A percentile compares a stretch with the other conserved stretches of the same genome.
These are phyloP conservation scores for Vitis riparia DNA, from an alignment of 164 flowering plant genomes.

Conservation along the genomic window DNA sequence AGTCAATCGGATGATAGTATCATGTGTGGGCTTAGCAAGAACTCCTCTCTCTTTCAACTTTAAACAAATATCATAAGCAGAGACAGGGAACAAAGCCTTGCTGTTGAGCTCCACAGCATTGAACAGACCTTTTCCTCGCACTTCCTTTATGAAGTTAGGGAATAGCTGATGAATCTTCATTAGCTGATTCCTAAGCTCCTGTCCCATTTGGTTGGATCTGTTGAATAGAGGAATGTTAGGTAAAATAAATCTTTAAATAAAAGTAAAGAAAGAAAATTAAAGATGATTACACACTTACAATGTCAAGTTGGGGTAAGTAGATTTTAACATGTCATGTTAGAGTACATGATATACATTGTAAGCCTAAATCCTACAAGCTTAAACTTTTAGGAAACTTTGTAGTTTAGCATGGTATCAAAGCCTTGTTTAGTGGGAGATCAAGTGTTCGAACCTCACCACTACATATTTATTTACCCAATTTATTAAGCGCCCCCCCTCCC, in stretches of 20 bases:
- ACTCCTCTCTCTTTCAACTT: conserved; percentile 90
- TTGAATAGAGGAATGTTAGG: neutral
- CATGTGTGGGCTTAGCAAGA: conserved; percentile 96
- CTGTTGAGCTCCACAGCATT: conserved; percentile 86
- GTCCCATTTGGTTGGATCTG: conserved; percentile 81
- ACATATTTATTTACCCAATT: too few relatives aligned
- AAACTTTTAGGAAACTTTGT: too few relatives aligned
- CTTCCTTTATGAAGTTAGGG: conserved; percentile 72
- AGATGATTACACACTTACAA: neutral
- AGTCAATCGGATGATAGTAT: conserved; percentile 83
- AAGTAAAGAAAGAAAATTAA: neutral
- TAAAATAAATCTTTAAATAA: neutral
- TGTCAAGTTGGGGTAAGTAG: too few relatives aligned
- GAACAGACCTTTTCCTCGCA: conserved; percentile 91
- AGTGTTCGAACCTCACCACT: too few relatives aligned
- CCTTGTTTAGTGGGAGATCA: too few relatives aligned
- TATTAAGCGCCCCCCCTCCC: too few relatives aligned
- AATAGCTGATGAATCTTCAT: conserved; percentile 58
- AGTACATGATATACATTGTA: too few relatives aligned
- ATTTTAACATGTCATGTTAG: too few relatives aligned
- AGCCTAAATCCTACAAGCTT: too few relatives aligned
- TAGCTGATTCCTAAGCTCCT: conserved; percentile 64
- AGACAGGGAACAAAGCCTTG: conserved; percentile 56
- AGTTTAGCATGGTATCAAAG: too few relatives aligned
- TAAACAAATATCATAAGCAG: conserved; percentile 89